Base-by-base conservation (phyloP, 2,329 filamentous ascomycete species). In the Coniella vitis region DNA sequence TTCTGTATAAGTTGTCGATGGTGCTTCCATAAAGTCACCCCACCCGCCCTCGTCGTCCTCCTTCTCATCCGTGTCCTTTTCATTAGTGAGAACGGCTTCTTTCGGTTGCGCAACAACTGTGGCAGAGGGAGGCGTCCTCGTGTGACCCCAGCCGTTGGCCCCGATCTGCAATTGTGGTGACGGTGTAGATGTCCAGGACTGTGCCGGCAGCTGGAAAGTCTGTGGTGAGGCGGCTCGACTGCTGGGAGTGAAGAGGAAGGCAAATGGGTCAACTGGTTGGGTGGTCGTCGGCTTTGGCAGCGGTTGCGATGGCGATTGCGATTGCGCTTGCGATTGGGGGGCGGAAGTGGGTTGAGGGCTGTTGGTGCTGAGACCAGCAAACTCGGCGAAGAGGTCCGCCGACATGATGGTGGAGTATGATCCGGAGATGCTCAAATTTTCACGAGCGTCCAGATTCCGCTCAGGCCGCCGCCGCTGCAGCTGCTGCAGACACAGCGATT, bases 21-120 rank as follows among this genome's bases (percentile, higher is more conserved):
- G 65, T 14, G 78, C 79, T 38, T 75, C 72, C 62, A 85, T 81
- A 58, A 86, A 86, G 48, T 85, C 82, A 1, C 83, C 83, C 76
- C 83, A 86, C 21, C 73, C 78, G 58, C 84, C 79, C 46, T 83
- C 80, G 22, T 73, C 78, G 58, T 84, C 80, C 47, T 83, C 80
- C 7, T 81, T 76, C 5, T 69, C 65, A 19, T 53, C 59, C 32
- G 59, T 43, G 12, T 38, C 14, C 38, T 17, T 21, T n/a, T 12
- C 16, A 13, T 16, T 4, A 10, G 21, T 41, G 38, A 7, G 10
- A 10, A 10, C 10, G 25, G 10, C 10, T 7, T 22, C n/a, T 8
- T 32, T 34, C 14, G 55, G 36, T 22, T 54, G 51, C 25, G 46
- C 34, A 3, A 29, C 20, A 22, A 29, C 21, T 16, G 29, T 25